phyloP scores from a whole-genome alignment of 192 early-diverging fungal genomes.

The Physocladia obscura region DNA sequence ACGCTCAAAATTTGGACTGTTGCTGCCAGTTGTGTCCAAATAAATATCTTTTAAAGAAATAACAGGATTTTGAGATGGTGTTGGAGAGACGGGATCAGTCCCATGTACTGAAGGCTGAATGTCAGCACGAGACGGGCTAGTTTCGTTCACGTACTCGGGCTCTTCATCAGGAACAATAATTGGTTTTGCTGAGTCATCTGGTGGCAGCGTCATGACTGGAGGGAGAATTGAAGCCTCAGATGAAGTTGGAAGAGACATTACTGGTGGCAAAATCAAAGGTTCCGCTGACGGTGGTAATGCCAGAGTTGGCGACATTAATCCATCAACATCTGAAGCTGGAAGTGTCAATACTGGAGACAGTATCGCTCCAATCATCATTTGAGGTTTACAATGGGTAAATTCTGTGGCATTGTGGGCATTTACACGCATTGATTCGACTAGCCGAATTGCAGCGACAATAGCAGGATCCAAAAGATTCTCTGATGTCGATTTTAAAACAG shows the following conservation, averaged over 20 bases:
- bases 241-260: neutral
- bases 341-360: conserved; percentile 15
- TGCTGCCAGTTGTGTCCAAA: neutral
- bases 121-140: neutral
- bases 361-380: conserved; percentile 1
- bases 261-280: neutral
- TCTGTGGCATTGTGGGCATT: neutral
- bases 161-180: conserved; percentile 1
- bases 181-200: neutral
- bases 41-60: conserved; percentile 23
- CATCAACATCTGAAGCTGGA: neutral
- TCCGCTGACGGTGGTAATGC: neutral
- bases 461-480: conserved; percentile 3
- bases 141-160: neutral
- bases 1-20: neutral
- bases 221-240: neutral
- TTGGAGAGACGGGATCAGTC: neutral
- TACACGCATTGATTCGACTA: conserved; percentile 9
- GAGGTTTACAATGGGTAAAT: neutral
- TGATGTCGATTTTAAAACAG: neutral
- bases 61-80: too few relatives aligned
- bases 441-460: conserved; percentile 10
- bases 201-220: neutral
- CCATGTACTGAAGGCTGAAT: neutral
- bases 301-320: neutral